Percentiles rank a stretch among this genome's conserved stretches.
phyloP scores from a whole-genome alignment of 768 basidiomycete species.

The Scleroderma bovista region DNA sequence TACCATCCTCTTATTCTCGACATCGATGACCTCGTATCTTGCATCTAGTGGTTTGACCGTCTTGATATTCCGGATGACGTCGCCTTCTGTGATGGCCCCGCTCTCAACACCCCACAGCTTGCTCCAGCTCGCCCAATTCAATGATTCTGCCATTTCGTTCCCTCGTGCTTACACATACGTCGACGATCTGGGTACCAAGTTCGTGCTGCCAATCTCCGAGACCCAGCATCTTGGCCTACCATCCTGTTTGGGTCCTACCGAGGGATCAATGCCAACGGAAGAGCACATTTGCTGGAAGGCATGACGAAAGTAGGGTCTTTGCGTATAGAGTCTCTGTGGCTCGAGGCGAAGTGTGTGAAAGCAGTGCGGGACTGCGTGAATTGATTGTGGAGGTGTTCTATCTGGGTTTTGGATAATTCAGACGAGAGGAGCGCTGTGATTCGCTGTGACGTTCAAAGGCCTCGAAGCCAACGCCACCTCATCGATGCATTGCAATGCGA shows the following conservation, averaged over 20 bases:
- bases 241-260: slow-evolving; percentile 78
- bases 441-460: slow-evolving; percentile 87
- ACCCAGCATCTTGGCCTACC: slow-evolving; percentile 87
- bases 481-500: slow-evolving; percentile 50
- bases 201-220: slow-evolving; percentile 95
- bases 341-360: slow-evolving; percentile 71
- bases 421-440: slow-evolving; percentile 74
- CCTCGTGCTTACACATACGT: slow-evolving; percentile 82
- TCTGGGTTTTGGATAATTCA: slow-evolving; percentile 68
- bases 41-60: slow-evolving; percentile 83
- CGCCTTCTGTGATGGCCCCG: slow-evolving; percentile 77
- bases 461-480: slow-evolving; percentile 80
- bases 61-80: slow-evolving; percentile 78
- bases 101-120: slow-evolving; percentile 66
- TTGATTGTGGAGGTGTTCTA: slow-evolving; percentile 75
- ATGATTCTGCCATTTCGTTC: slow-evolving; percentile 92
- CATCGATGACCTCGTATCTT: slow-evolving; percentile 82
- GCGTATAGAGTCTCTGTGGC: slow-evolving; percentile 80
- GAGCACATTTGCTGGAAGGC: slow-evolving; percentile 96
- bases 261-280: slow-evolving; percentile 90
- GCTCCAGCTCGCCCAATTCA: slow-evolving; percentile 74
- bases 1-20: slow-evolving; percentile 74
- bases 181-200: slow-evolving; percentile 91
- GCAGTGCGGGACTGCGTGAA: slow-evolving; percentile 80
- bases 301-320: slow-evolving; percentile 84